A percentile compares a stretch with the other conserved stretches of the same genome.
Evolutionary conservation across 306 rosid genomes (phyloP).

Genomic region (Adenanthera pavonina): DNA sequence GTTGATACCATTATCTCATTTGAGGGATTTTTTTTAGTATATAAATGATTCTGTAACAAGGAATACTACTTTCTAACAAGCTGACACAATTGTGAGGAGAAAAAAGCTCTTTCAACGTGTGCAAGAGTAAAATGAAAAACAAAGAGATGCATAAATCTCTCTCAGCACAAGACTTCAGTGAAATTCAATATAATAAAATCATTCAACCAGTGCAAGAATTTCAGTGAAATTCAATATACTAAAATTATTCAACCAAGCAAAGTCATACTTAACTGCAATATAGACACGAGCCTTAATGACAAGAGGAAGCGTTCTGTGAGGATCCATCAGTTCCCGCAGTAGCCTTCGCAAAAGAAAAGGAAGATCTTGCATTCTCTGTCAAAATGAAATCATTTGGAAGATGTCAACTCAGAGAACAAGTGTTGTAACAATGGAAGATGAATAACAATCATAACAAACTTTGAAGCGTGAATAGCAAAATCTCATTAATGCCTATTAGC

Average conservation of each 20-base stretch:
- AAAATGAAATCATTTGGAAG: slow-evolving; percentile 31
- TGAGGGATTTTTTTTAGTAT: neutral
- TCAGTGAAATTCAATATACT: slow-evolving; percentile 21
- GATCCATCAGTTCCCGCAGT: slow-evolving; percentile 66
- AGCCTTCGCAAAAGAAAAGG: slow-evolving; percentile 84
- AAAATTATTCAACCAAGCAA: neutral
- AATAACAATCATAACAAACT: neutral
- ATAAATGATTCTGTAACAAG: neutral
- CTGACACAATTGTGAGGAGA: neutral
- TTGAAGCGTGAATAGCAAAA: neutral
- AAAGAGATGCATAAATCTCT: slow-evolving; percentile 6
- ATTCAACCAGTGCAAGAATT: neutral
- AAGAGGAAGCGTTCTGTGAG: slow-evolving; percentile 82
- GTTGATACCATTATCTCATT: too few species aligned
- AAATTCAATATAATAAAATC: neutral
- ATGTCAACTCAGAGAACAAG: slow-evolving; percentile 1
- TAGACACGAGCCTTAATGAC: slow-evolving; percentile 77
- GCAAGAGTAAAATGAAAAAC: neutral
- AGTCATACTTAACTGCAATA: slow-evolving; percentile 61
- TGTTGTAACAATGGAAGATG: neutral
- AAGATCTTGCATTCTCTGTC: slow-evolving; percentile 76
- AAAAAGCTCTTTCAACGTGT: neutral
- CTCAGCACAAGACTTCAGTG: neutral
- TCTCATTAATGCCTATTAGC: neutral
- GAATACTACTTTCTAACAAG: neutral